phyloP scores from a whole-genome alignment of 2,329 filamentous ascomycete species.

The Leptographium galeiforme region DNA sequence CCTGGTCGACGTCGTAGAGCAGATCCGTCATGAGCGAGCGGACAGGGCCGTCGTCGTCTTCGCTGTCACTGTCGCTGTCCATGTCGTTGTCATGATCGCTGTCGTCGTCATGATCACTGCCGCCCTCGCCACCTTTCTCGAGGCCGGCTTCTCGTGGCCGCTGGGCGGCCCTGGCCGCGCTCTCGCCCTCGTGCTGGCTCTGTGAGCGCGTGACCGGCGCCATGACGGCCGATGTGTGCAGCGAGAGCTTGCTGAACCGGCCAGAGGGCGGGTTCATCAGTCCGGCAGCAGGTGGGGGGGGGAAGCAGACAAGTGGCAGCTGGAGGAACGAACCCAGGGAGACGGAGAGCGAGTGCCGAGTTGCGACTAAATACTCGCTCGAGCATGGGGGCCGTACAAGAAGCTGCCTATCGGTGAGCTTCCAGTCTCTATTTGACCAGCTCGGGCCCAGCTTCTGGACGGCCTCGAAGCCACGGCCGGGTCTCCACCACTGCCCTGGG shows the following conservation, averaged over 20 bases:
- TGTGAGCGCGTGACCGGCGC: constrained; percentile 10
- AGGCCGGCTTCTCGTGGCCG: too few species aligned
- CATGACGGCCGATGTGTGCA: constrained; percentile 3
- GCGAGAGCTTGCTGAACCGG: constrained; percentile 7
- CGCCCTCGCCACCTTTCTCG: not conserved
- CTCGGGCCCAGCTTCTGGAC: not conserved
- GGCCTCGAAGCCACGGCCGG: too few species aligned
- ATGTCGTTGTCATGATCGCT: not conserved
- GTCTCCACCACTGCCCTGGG: too few species aligned
- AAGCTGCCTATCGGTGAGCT: not conserved
- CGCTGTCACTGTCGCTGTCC: constrained; percentile 11
- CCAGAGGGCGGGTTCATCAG: constrained; percentile 6
- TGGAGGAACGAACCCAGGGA: too few species aligned
- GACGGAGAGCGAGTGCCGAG: too few species aligned
- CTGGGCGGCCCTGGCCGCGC: too few species aligned
- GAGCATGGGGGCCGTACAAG: too few species aligned
- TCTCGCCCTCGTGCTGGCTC: not conserved
- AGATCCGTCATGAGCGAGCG: constrained; percentile 21
- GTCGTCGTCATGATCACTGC: not conserved
- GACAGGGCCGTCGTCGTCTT: constrained; percentile 17
- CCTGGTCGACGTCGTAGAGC: constrained; percentile 18
- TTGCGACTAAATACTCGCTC: too few species aligned
- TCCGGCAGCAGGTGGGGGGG: not conserved
- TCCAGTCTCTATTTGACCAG: not conserved
- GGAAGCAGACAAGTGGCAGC: not conserved